Base-by-base conservation (phyloP, 1,284 basidiomycete genomes). In the Pseudozyma hubeiensis region DNA sequence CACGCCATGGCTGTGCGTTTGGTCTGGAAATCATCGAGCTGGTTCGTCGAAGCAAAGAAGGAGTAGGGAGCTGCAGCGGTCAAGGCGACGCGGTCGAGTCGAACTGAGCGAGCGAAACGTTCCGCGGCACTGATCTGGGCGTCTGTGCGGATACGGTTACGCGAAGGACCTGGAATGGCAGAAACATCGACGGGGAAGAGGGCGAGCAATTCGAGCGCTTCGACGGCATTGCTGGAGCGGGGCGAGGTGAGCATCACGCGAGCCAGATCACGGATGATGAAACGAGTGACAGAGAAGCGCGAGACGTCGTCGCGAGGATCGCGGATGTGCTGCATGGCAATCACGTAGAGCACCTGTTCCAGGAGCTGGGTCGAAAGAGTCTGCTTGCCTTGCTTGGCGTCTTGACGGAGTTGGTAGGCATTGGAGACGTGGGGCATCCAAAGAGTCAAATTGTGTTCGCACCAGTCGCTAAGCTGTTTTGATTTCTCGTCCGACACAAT, bases 131-230 rank as follows among this genome's bases (percentile, higher is more conserved):
- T 59, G 51, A 72, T 72, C 34, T 58, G 60, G 14, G 59, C 45
- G 40, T 72, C 69, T 47, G 63, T 66, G 24, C 69, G 63, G 33
- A 66, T 61, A 13, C 69, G 69, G 17, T 63, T 72, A 34, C 63
- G 63, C 7, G 59, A 66, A 13, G 69, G 69, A 7, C 69, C 69
- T 4, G 69, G 59, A 13, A 72, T 61, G 37, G 50, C 63, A 33
- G 69, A 61, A 17, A 72, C 63, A 31, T 72, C 69, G 52, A 72
- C 55, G n/a, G 69, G 69, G 14, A 72, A 72, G 34, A 72, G 50
- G 8, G 69, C 53, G 5, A 72, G 63, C 37, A 72, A 40, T 39
- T 72, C 69, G 13, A 72, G 30, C 4, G 69, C 69, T 43, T 72
- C 63, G 24, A 66, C 59, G 9, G 63, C 69, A 30, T 63, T 65